Conservation (phyloP, 768 basidiomycete genomes). For the Megacollybia marginata region DNA sequence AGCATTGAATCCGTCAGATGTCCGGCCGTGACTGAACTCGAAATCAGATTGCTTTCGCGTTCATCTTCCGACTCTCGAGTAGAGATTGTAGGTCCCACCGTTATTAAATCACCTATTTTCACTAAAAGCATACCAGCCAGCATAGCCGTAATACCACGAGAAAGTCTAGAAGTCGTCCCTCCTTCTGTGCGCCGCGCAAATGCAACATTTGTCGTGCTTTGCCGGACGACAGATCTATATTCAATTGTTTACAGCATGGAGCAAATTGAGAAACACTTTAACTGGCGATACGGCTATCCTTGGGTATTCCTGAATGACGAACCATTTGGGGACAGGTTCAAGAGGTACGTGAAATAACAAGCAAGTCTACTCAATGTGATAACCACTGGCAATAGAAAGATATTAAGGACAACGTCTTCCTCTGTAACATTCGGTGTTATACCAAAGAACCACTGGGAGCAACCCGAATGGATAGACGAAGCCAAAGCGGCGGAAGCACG, state of each 20-base stretch:
- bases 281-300: conserved; percentile 70
- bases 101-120: too few relatives aligned
- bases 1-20: too few relatives aligned
- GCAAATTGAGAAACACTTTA: conserved; percentile 78
- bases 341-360: conserved; percentile 33
- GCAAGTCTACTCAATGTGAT: conserved; percentile 9
- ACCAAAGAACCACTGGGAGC: conserved; percentile 64
- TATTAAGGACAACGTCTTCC: background rate
- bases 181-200: conserved; percentile 15
- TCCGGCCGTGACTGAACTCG: too few relatives aligned
- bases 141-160: too few relatives aligned
- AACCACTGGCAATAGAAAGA: conserved; percentile 14
- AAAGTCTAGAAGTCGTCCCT: too few relatives aligned
- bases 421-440: conserved; percentile 50
- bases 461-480: conserved; percentile 77
- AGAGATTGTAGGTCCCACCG: too few relatives aligned
- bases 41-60: too few relatives aligned
- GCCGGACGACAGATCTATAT: conserved; percentile 57
- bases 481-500: conserved; percentile 47
- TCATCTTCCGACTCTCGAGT: too few relatives aligned
- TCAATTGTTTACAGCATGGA: conserved; percentile 57
- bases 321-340: conserved; percentile 71
- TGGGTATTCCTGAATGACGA: conserved; percentile 89
- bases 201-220: conserved; percentile 42
- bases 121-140: too few relatives aligned